phyloP scores from a whole-genome alignment of 2,329 filamentous ascomycete species.

The Lasiodiplodia gonubiensis region DNA sequence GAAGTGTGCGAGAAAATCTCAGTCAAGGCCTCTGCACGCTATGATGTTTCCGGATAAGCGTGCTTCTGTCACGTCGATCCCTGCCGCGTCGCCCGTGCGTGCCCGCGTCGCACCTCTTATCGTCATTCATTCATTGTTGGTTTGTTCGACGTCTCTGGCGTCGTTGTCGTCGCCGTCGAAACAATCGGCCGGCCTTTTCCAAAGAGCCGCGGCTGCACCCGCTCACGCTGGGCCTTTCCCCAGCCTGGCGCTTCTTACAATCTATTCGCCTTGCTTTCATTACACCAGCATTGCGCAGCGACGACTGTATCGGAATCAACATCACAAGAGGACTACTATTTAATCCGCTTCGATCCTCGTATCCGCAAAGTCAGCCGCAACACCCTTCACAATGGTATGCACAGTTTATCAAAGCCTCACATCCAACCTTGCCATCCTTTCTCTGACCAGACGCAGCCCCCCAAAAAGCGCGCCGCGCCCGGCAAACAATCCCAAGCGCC shows the following conservation, averaged over 20 bases:
- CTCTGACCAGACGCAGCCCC: neutral
- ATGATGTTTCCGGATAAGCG: neutral
- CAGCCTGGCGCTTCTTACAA: too few species aligned
- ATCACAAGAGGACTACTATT: too few species aligned
- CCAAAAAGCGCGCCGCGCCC: conserved; percentile 7
- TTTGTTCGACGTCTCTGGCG: neutral
- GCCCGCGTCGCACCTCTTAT: neutral
- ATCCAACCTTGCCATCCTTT: neutral
- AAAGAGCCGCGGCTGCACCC: neutral
- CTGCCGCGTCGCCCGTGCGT: conserved; percentile 5
- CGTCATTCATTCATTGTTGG: conserved; percentile 5
- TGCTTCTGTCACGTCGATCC: neutral
- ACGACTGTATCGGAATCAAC: too few species aligned
- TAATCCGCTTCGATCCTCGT: too few species aligned
- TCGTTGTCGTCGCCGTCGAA: neutral
- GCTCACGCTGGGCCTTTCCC: neutral
- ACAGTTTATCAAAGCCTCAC: neutral
- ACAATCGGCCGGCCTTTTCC: neutral
- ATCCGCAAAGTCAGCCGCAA: neutral
- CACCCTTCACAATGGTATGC: neutral
- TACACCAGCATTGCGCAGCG: neutral
- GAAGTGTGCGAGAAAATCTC: conserved; percentile 22
- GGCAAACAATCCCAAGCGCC: neutral
- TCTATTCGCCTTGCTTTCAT: neutral
- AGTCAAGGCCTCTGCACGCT: conserved; percentile 5